Evolutionary conservation across 306 rosid genomes (phyloP), one percentile per base, ranked within the genome.

Genomic region (Prunus persica): DNA sequence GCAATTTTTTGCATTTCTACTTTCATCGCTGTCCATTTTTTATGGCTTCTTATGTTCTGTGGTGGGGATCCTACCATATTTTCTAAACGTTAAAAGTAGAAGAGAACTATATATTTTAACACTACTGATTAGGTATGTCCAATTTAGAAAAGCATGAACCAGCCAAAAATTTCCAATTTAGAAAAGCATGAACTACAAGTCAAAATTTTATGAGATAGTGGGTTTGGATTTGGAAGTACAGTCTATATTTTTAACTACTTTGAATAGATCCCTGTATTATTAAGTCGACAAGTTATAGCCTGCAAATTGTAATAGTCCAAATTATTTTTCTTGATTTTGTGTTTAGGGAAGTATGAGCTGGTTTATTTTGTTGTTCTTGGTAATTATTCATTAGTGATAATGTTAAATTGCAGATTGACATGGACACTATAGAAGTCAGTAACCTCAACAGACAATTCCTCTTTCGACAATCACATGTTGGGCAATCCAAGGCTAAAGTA

Each of bases 381-480:
- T 45, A 60, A 15, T 72, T 14, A 52, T 75, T 13, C 71, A 55
- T 62, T 74, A 19, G 63, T 81, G 68, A 27, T 69, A 70, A 79
- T 86, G 65, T 69, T 74, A 30, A 81, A 55, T 52, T 84, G 86
- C 87, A 96, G 99, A 96, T 96, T 75, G 99, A 96, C 87, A 96
- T 96, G 99, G 99, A 96, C 84, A 96, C 99, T 25, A 96, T 96
- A 83, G 99, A 96, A 93, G 99, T 96, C 83, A 96, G 99, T 82
- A 96, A 96, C 87, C 96, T 96, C 78, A 96, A 96, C 88, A 85
- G 99, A 84, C 99, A 96, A 82, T 96, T 96, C 91, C 87, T 96
- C 72, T 96, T 96, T 83, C 93, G 98, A 75, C 88, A 93, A 81
- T 96, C 86, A n/a, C 99, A 96, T 86, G 99, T 96, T 51, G 99